phyloP scores from a whole-genome alignment of 768 basidiomycete genomes.

The Lactifluus volemus region DNA sequence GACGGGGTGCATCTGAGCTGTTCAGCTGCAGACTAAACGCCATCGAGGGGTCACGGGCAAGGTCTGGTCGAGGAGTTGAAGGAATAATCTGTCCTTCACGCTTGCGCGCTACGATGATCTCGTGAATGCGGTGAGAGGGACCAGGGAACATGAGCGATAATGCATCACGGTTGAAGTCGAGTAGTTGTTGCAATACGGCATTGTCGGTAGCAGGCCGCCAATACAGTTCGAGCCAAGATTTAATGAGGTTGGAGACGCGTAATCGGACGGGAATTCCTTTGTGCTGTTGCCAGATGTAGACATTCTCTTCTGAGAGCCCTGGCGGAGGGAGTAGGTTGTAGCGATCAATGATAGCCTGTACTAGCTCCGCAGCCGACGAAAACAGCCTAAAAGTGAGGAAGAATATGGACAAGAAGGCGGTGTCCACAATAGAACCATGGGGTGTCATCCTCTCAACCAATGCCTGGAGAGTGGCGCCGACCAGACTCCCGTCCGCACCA shows the following conservation, averaged over 20 bases:
- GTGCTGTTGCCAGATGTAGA: slow-evolving; percentile 71
- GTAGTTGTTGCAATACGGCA: slow-evolving; percentile 46
- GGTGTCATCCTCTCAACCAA: slow-evolving; percentile 98
- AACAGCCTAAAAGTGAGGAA: slow-evolving; percentile 95
- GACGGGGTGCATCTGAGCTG: slow-evolving; percentile 65
- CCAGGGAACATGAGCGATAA: slow-evolving; percentile 54
- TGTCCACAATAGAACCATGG: slow-evolving; percentile 83
- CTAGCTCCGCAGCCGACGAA: slow-evolving; percentile 66
- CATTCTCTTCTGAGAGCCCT: slow-evolving; percentile 47
- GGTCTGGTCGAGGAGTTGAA: slow-evolving; percentile 51
- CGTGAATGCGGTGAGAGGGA: slow-evolving; percentile 65
- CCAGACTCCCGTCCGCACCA: slow-evolving; percentile 77
- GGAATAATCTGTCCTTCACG: slow-evolving; percentile 32
- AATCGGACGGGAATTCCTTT: slow-evolving; percentile 89
- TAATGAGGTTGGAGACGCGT: slow-evolving; percentile 88
- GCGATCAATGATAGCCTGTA: slow-evolving; percentile 68
- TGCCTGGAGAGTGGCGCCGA: slow-evolving; percentile 81
- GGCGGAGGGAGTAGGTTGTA: slow-evolving; percentile 72
- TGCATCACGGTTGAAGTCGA: slow-evolving; percentile 54
- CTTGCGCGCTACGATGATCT: slow-evolving; percentile 50
- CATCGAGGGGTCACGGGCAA: slow-evolving; percentile 68
- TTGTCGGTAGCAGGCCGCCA: slow-evolving; percentile 78
- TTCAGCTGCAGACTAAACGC: slow-evolving; percentile 53
- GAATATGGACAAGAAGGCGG: slow-evolving; percentile 81
- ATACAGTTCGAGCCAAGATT: slow-evolving; percentile 86